Evolutionary conservation across 192 early-diverging fungal genomes (phyloP).

Genomic region (Backusella circina): DNA sequence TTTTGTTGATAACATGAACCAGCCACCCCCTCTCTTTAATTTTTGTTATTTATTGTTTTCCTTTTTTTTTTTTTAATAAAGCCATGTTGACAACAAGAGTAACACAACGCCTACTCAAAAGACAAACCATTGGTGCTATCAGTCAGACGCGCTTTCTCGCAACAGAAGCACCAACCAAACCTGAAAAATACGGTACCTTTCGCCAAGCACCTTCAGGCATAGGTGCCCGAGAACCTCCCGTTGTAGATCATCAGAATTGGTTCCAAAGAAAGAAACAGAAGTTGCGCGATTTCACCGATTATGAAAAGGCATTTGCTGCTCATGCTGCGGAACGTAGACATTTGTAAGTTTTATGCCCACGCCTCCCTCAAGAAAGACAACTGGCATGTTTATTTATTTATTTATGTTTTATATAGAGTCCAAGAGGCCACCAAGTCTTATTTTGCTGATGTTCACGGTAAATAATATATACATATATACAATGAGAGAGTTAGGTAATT

Average conservation of each 20-base stretch:
- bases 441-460: conserved; percentile 31
- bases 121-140: not conserved
- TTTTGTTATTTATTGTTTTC: not conserved
- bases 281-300: conserved; percentile 42
- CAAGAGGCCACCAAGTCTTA: conserved; percentile 27
- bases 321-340: conserved; percentile 46
- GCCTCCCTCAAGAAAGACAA: too few relatives aligned
- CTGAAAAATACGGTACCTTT: conserved; percentile 1
- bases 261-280: conserved; percentile 32
- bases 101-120: not conserved
- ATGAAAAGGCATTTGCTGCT: conserved; percentile 41
- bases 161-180: not conserved
- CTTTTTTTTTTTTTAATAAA: not conserved
- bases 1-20: not conserved
- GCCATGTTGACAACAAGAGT: not conserved
- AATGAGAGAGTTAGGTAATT: too few relatives aligned
- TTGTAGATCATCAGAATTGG: conserved; percentile 23
- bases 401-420: not conserved
- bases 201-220: conserved; percentile 22
- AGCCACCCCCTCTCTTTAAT: not conserved
- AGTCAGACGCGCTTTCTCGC: not conserved
- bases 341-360: conserved; percentile 41
- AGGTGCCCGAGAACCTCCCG: conserved; percentile 25
- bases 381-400: too few relatives aligned
- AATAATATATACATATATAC: not conserved